Conservation (phyloP, 257 asterid species). For the Nicotiana noctiflora region DNA sequence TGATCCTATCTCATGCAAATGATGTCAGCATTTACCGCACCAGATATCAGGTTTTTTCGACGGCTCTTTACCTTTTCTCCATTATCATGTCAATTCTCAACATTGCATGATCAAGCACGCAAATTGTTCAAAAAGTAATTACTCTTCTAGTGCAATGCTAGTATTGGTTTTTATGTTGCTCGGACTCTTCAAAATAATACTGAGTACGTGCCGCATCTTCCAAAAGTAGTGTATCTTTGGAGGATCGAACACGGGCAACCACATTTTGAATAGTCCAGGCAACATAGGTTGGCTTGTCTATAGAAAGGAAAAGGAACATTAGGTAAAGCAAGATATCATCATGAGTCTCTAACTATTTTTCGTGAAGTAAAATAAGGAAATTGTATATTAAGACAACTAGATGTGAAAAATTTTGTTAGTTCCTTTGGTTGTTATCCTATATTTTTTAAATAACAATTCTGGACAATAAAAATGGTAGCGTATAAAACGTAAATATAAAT, state of each 20-base stretch:
- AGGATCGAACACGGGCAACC: too few species aligned
- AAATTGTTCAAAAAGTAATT: not conserved
- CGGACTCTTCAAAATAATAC: too few species aligned
- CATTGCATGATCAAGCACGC: not conserved
- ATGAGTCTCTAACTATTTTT: not conserved
- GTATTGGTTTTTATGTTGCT: too few species aligned
- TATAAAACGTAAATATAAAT: too few species aligned
- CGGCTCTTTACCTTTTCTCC: not conserved
- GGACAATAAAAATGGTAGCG: too few species aligned
- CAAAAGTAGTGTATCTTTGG: too few species aligned
- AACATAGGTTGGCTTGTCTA: too few species aligned
- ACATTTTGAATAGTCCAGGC: too few species aligned
- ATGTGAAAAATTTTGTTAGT: not conserved
- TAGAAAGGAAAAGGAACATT: not conserved
- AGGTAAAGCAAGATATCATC: not conserved
- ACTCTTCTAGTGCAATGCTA: not conserved
- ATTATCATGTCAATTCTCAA: not conserved
- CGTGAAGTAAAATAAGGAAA: not conserved
- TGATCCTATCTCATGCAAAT: conserved; percentile 49
- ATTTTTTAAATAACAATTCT: too few species aligned
- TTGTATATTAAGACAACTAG: not conserved
- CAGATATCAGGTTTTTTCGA: conserved; percentile 39
- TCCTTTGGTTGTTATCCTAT: too few species aligned
- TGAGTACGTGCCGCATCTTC: too few species aligned
- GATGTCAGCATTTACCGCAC: conserved; percentile 39